Evolutionary conservation across 495 filamentous ascomycete genomes (phyloP).

Genomic region (Penicillium cosmopolitanum): DNA sequence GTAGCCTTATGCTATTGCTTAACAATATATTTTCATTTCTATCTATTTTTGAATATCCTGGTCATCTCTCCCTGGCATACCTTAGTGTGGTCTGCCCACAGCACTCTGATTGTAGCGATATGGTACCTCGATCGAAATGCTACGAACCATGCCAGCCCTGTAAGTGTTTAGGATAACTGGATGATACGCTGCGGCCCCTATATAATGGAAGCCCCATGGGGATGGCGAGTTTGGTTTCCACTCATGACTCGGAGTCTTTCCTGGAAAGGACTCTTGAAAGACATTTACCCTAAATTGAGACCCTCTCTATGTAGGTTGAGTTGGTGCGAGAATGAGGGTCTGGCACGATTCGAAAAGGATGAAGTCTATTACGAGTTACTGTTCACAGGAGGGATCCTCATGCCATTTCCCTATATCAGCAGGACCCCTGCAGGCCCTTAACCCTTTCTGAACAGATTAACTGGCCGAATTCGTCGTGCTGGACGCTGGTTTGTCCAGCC

Average conservation of each 20-base stretch:
- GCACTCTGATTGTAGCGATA: not conserved
- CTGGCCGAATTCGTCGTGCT: not conserved
- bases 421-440: slow-evolving; percentile 8
- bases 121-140: not conserved
- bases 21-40: slow-evolving; percentile 7
- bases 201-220: not conserved
- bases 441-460: not conserved
- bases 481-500: slow-evolving; percentile 15
- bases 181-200: not conserved
- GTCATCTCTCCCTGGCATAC: not conserved
- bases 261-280: not conserved
- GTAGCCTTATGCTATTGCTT: slow-evolving; percentile 13
- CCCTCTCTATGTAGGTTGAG: not conserved
- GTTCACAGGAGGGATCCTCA: not conserved
- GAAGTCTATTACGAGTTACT: slow-evolving; percentile 6
- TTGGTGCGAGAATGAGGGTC: not conserved
- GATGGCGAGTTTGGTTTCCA: not conserved
- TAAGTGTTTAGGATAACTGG: not conserved
- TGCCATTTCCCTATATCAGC: not conserved
- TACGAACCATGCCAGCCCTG: not conserved
- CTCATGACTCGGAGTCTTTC: not conserved
- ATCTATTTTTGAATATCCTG: not conserved
- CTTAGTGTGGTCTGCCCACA: not conserved
- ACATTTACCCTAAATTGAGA: not conserved
- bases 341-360: slow-evolving; percentile 1